phyloP scores from a whole-genome alignment of 495 filamentous ascomycete species.

The Xylaria castorea region DNA sequence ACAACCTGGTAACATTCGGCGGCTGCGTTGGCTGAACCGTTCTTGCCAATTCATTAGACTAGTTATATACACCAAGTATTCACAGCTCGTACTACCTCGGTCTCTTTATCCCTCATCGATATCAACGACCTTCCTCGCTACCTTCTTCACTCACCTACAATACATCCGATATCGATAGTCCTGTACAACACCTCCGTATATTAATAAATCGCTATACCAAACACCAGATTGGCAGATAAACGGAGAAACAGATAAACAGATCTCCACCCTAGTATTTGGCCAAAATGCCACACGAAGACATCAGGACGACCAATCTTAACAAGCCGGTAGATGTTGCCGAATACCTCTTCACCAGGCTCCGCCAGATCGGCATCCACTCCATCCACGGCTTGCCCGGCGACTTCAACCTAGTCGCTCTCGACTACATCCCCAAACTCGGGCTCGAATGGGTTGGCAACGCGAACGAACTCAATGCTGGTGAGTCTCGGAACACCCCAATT shows the following conservation, averaged over 20 bases:
- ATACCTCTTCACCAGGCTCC: slow-evolving; percentile 74
- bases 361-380: slow-evolving; percentile 71
- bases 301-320: slow-evolving; percentile 46
- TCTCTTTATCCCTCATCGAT: not conserved
- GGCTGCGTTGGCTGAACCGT: slow-evolving; percentile 3
- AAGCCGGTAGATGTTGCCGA: slow-evolving; percentile 58
- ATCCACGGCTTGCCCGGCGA: slow-evolving; percentile 79
- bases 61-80: not conserved
- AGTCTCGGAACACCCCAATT: not conserved
- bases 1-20: not conserved
- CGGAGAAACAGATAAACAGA: no score
- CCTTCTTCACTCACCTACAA: not conserved
- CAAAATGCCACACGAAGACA: slow-evolving; percentile 40
- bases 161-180: not conserved
- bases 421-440: slow-evolving; percentile 67
- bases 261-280: not conserved
- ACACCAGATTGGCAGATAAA: not conserved
- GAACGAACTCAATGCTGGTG: slow-evolving; percentile 83
- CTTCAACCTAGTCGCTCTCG: slow-evolving; percentile 73
- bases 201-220: not conserved
- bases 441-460: slow-evolving; percentile 80
- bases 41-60: not conserved
- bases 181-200: not conserved
- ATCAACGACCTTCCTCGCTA: not conserved
- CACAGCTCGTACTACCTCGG: not conserved